These are phyloP conservation scores for Ascoidea tarda DNA, from an alignment of 805 yeast species.

Conservation along the genomic window DNA sequence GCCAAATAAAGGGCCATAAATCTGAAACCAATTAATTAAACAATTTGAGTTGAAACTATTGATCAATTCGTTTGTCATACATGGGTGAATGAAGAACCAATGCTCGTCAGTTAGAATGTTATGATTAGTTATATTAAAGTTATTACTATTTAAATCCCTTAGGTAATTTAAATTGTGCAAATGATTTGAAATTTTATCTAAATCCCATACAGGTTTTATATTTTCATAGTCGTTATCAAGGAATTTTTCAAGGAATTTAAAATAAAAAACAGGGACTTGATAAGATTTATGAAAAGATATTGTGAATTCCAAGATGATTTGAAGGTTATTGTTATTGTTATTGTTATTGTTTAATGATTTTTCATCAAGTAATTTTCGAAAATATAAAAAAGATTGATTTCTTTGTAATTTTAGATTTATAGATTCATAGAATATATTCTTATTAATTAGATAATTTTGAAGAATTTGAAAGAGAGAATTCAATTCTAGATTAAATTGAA, in stretches of 20 bases:
- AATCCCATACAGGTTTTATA: not conserved
- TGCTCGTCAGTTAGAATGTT: not conserved
- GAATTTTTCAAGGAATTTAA: not conserved
- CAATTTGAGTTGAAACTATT: not conserved
- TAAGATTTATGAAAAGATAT: slow-evolving; percentile 1
- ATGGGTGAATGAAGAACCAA: slow-evolving; percentile 1
- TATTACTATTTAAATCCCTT: not conserved
- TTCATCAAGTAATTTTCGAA: too few relatives aligned
- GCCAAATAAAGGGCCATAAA: slow-evolving; percentile 1
- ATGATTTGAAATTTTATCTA: not conserved
- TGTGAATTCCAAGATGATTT: not conserved
- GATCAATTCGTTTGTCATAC: not conserved
- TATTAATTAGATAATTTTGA: too few relatives aligned
- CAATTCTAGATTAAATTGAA: too few relatives aligned
- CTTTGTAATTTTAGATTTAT: too few relatives aligned
- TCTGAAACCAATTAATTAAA: not conserved
- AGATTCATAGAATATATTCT: too few relatives aligned
- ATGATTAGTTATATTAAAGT: not conserved
- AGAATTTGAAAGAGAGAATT: too few relatives aligned
- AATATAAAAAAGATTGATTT: too few relatives aligned
- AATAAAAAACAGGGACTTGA: not conserved
- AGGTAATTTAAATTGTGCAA: not conserved
- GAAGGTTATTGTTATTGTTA: too few relatives aligned
- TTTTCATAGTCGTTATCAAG: not conserved
- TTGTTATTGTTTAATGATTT: too few relatives aligned